These are phyloP conservation scores for Quercus bicolor DNA, from an alignment of 306 rosid species.

Conservation along the genomic window DNA sequence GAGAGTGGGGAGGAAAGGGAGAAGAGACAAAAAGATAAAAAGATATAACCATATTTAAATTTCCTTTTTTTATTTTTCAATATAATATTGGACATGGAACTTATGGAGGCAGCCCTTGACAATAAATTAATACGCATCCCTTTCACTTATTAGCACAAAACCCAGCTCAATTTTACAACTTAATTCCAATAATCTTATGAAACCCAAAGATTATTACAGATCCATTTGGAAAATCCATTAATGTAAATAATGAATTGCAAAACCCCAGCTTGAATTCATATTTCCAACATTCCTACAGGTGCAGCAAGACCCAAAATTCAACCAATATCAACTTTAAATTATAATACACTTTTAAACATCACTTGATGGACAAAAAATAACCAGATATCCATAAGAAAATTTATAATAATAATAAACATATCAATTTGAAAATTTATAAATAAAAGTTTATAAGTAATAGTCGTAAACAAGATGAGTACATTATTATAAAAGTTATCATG, in stretches of 20 bases:
- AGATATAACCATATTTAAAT: not conserved
- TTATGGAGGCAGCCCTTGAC: not conserved
- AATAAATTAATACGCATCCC: too few relatives aligned
- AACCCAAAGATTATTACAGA: not conserved
- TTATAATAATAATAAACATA: not conserved
- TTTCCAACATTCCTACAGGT: not conserved
- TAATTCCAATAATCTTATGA: not conserved
- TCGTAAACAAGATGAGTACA: not conserved
- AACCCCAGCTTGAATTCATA: not conserved
- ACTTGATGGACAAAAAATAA: not conserved
- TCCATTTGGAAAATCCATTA: not conserved
- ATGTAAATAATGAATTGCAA: not conserved
- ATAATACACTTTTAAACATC: not conserved
- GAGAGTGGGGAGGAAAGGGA: not conserved
- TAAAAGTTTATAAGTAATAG: not conserved
- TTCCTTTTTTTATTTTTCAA: not conserved
- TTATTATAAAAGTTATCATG: not conserved
- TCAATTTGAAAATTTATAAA: not conserved
- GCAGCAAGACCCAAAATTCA: not conserved
- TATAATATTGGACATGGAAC: not conserved
- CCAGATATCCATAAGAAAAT: not conserved
- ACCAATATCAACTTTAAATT: not conserved
- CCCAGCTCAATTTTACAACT: not conserved
- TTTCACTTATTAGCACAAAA: not conserved
- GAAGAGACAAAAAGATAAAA: constrained; percentile 5